A percentile compares a stretch with the other conserved stretches of the same genome.
Evolutionary conservation across 1,284 basidiomycete genomes (phyloP).

Genomic region (Boletellus deceptivus): DNA sequence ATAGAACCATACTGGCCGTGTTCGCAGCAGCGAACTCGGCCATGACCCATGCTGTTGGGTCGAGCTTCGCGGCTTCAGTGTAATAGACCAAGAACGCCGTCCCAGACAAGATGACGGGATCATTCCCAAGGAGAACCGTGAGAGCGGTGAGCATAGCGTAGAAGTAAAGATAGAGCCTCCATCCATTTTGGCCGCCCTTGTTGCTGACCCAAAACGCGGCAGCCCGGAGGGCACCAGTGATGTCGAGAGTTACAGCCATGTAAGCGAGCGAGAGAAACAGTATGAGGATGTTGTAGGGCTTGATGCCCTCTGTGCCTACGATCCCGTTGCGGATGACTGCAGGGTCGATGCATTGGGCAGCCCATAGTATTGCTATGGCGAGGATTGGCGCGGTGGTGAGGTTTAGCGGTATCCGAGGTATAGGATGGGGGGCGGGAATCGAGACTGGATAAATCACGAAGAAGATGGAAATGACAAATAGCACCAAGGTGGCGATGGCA

Average conservation of each 20-base stretch:
- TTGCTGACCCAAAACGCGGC: constrained; percentile 87
- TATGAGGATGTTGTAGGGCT: constrained; percentile 92
- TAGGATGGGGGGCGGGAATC: constrained; percentile 45
- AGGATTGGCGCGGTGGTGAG: constrained; percentile 76
- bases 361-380: constrained; percentile 78
- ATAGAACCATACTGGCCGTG: constrained; percentile 68
- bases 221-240: constrained; percentile 83
- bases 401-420: constrained; percentile 52
- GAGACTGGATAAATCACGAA: constrained; percentile 67
- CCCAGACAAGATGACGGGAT: constrained; percentile 82
- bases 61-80: constrained; percentile 63
- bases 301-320: constrained; percentile 70
- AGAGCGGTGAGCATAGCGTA: constrained; percentile 78
- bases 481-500: constrained; percentile 63
- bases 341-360: constrained; percentile 69
- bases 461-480: constrained; percentile 74
- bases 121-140: constrained; percentile 86
- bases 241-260: constrained; percentile 90
- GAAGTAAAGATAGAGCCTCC: constrained; percentile 73
- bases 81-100: constrained; percentile 89
- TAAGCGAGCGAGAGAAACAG: constrained; percentile 93
- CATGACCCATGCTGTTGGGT: constrained; percentile 49
- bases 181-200: constrained; percentile 69
- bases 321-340: constrained; percentile 68
- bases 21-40: constrained; percentile 73